Base-by-base conservation (phyloP, 2,329 filamentous ascomycete species). In the Colletotrichum musae region DNA sequence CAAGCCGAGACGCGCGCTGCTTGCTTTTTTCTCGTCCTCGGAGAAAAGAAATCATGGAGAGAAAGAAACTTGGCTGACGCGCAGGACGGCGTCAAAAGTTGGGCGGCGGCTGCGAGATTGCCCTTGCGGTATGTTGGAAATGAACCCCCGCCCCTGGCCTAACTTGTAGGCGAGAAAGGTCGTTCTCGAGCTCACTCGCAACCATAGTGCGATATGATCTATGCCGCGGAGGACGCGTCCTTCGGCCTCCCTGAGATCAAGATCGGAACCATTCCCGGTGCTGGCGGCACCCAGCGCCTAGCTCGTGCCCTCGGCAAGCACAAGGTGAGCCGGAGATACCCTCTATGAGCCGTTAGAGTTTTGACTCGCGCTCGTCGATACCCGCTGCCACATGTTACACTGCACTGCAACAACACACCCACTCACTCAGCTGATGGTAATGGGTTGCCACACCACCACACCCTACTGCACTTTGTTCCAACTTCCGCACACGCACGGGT, bases 21-120 rank as follows among this genome's bases (percentile, higher is more conserved):
- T 58, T 48, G 39, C 52, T 57, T 57, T 57, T 21, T 41, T 13
- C 15, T 39, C 26, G 32, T 48, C 26, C 15, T 7, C 21, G 7
- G 21, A n/a, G 21, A 12, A 12, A n/a, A 24, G 43, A 16, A 15
- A 50, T 10, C 18, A 24, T 32, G 21, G 48, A 53, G 21, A 24
- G 21, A 36, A 26, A 18, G 15, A 16, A 66, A 56, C 41, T 41
- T 54, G 32, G 56, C 66, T 69, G 45, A 69, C 32, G 36, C 16
- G 24, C 47, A 26, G 18, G 16, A n/a, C 41, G 57, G 13, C 43
- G 7, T 36, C 7, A 10, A 36, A 60, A 61, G 84, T 80, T 87
- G 36, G 85, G 85, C 36, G 85, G 85, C 15, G 85, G 85, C 5
- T 87, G 85, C 61, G 85, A 87, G 66, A 74, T 87, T 50, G 84